phyloP scores from a whole-genome alignment of 768 basidiomycete genomes.

The Trametes cingulata region DNA sequence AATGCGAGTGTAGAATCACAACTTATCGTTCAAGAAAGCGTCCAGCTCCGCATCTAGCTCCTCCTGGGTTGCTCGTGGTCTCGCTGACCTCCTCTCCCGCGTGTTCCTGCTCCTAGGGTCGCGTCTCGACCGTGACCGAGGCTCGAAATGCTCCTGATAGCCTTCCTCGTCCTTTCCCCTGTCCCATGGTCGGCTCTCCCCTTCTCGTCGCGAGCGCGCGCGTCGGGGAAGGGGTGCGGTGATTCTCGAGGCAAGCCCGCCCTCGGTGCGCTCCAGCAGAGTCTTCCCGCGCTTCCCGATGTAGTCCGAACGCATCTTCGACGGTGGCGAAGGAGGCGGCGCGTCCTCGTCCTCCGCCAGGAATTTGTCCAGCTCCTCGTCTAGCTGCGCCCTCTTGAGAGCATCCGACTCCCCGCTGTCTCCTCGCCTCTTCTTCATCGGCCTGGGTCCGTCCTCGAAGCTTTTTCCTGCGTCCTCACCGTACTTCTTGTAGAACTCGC shows the following conservation, averaged over 20 bases:
- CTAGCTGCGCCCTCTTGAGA: conserved; percentile 46
- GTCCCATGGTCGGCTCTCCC: conserved; percentile 23
- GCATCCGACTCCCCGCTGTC: conserved; percentile 39
- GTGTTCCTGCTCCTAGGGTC: conserved; percentile 24
- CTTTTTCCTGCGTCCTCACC: conserved; percentile 63
- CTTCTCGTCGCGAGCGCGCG: conserved; percentile 27
- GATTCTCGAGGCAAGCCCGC: conserved; percentile 46
- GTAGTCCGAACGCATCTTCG: conserved; percentile 71
- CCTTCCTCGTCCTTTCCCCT: conserved; percentile 22
- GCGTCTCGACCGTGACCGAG: conserved; percentile 1
- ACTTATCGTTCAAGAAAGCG: conserved; percentile 63
- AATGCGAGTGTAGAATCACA: conserved; percentile 27
- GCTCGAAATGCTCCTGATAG: conserved; percentile 4
- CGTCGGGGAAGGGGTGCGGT: conserved; percentile 48
- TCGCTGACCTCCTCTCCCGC: conserved; percentile 38
- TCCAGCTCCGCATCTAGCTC: conserved; percentile 85
- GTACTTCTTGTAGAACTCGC: conserved; percentile 79
- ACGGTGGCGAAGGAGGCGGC: conserved; percentile 49
- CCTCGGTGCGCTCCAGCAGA: conserved; percentile 53
- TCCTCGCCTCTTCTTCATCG: conserved; percentile 38
- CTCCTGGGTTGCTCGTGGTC: conserved; percentile 61
- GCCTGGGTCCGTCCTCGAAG: conserved; percentile 33
- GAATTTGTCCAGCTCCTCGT: conserved; percentile 71
- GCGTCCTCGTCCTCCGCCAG: conserved; percentile 46
- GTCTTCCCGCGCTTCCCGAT: conserved; percentile 52